Evolutionary conservation across 768 basidiomycete species (phyloP).

Genomic region (Dioszegia aurantiaca): DNA sequence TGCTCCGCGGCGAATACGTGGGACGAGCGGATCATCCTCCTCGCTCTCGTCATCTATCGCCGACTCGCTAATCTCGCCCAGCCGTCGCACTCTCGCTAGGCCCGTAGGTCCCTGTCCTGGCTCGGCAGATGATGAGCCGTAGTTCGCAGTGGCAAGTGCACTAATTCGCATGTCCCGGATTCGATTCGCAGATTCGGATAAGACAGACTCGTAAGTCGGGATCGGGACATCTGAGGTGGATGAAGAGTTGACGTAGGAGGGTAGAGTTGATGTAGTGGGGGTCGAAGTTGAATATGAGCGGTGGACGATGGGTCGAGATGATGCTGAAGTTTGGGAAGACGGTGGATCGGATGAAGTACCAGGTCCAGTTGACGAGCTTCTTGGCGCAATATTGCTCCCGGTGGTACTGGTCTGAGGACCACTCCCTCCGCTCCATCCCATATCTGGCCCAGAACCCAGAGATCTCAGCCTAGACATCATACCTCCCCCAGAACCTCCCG

Average conservation of each 20-base stretch:
- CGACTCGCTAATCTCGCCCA: neutral
- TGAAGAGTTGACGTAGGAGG: conserved; percentile 5
- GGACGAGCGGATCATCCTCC: conserved; percentile 38
- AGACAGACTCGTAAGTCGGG: conserved; percentile 9
- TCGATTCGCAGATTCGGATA: conserved; percentile 4
- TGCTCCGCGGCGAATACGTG: conserved; percentile 17
- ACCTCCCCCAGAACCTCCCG: neutral
- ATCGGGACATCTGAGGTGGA: conserved; percentile 10
- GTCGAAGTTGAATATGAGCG: conserved; percentile 9
- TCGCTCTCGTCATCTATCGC: conserved; percentile 21
- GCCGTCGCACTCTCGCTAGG: neutral
- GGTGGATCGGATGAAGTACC: neutral
- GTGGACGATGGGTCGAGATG: conserved; percentile 6
- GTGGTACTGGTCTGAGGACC: neutral
- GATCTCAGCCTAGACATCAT: neutral
- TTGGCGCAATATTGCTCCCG: neutral
- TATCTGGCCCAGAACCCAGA: conserved; percentile 2
- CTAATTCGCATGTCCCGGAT: conserved; percentile 7
- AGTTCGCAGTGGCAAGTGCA: neutral
- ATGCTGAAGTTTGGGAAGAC: neutral
- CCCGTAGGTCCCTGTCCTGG: neutral
- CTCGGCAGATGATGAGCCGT: neutral
- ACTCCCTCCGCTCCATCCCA: conserved; percentile 1
- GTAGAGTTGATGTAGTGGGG: conserved; percentile 6
- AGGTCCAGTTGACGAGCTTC: no score